These are phyloP conservation scores for Nepenthes alata DNA, from an alignment of 179 eudicot genomes.

Conservation along the genomic window DNA sequence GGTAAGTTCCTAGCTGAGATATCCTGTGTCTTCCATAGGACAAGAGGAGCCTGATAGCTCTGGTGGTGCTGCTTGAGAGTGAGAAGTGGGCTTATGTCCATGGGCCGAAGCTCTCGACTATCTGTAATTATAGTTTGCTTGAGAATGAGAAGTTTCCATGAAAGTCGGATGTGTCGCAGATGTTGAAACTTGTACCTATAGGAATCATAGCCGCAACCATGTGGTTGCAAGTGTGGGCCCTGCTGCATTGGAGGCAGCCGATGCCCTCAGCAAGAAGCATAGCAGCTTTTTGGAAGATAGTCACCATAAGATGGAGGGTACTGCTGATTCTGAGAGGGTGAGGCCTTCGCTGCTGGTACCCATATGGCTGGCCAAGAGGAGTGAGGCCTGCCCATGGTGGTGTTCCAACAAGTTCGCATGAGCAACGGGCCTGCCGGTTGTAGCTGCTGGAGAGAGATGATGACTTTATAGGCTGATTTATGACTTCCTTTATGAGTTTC, in stretches of 20 bases:
- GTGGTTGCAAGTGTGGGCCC: conserved; percentile 16
- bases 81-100: conserved; percentile 14
- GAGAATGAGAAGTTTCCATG: background rate
- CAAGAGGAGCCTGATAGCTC: too few relatives aligned
- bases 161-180: conserved; percentile 1
- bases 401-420: conserved; percentile 49
- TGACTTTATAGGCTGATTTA: conserved; percentile 45
- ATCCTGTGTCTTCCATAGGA: too few relatives aligned
- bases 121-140: too few relatives aligned
- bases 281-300: conserved; percentile 36
- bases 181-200: conserved; percentile 30
- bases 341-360: conserved; percentile 39
- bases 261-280: conserved; percentile 65
- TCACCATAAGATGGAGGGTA: conserved; percentile 42
- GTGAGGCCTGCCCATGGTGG: conserved; percentile 58
- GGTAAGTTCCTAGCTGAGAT: too few relatives aligned
- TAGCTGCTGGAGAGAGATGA: conserved; percentile 33
- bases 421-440: conserved; percentile 38
- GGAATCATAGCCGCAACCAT: conserved; percentile 45
- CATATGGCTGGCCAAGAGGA: conserved; percentile 39
- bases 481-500: too few relatives aligned
- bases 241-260: conserved; percentile 57
- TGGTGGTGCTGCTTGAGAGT: conserved; percentile 26
- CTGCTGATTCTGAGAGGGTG: conserved; percentile 30
- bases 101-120: too few relatives aligned